Base-by-base conservation (phyloP, 2,329 filamentous ascomycete species). In the Talaromyces rugulosus region DNA sequence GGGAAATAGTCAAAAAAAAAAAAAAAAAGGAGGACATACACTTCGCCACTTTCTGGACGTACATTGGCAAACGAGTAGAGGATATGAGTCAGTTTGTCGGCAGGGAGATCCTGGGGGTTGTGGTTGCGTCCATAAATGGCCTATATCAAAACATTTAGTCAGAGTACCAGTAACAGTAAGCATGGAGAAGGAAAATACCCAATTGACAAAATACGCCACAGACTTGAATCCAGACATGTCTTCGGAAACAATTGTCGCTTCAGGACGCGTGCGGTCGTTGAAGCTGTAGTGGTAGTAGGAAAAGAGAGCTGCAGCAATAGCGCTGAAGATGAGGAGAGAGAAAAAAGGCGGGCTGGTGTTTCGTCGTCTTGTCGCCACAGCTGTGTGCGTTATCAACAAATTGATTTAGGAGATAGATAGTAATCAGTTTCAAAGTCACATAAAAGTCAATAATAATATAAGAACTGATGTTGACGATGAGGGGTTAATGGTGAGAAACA, bases 21-120 rank as follows among this genome's bases (percentile, higher is more conserved):
- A n/a, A n/a, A n/a, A n/a, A n/a, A 42, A 34, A 5, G n/a, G 6
- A 28, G 27, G n/a, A 65, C 71, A 65, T 81, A 89, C 79, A 94
- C 91, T 78, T 95, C 90, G 58, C 92, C 92, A 47, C 83, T 86
- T 4, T 93, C 90, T 3, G 87, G 84, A 1, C 87, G 85, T 62
- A 96, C 86, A 74, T 96, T 95, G 70, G 91, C 92, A 77, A 97
- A 97, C 9, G 92, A 83, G 69, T 96, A 96, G 16, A 96, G 85
- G 7, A 96, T 77, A 72, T 97, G 93, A 0, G 92, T 96, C 36
- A 96, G 83, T 64, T 91, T 89, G 59, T 92, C 85, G 2, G 84
- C 87, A 0, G 91, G 91, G 2, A 96, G 83, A 71, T 95, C 87
- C 71, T 95, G 89, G 0, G 92, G 92, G 14, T 87, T 83, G 73